Base-by-base conservation (phyloP, 23 red algal species). In the Gracilaria vermiculophylla region DNA sequence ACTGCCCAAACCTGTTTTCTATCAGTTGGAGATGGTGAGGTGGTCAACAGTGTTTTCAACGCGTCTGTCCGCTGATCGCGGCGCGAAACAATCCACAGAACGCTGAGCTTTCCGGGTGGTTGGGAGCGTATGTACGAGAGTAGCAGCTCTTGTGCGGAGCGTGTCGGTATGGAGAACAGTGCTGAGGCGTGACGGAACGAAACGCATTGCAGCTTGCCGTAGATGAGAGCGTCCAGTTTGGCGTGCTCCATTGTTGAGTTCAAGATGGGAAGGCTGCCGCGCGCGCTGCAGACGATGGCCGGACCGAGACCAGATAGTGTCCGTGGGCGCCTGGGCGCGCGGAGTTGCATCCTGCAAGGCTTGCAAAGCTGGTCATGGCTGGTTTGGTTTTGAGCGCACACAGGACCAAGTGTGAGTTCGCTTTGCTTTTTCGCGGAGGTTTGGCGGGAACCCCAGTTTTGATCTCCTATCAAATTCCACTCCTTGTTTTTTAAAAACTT, bases 141-240 rank as follows among this genome's bases (percentile, higher is more conserved):
- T 43, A 79, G 57, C 50, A 57, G 20, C 53, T 79, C 48, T 35
- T 79, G 76, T 9, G 76, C 76, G 8, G 76, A 57, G 45, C 53
- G 76, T 5, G 53, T 19, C 8, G 76, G 76, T 8, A 79, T 2
- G 12, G 49, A 60, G 49, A 79, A 31, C 44, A 79, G 76, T 11
- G 76, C 49, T 37, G 76, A 79, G 32, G 28, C 31, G 28, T 60
- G 76, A 79, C 76, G 76, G 19, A 79, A 79, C 13, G 76, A 79
- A 19, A 73, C 67, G 17, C 67, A 73, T 73, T 73, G 67, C 67
- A 47, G 37, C 37, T 73, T 73, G 17, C 67, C 67, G 67, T 73
- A 32, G 67, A 73, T 47, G 39, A 73, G 67, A 28, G 67, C 67
- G 31, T 73, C 67, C 24, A 73, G 17, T 48, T 23, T 73, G 42